Percentiles rank a stretch among this genome's conserved stretches.
Conservation (phyloP, 2,329 filamentous ascomycete species). For the Aspergillus phoenicis region DNA sequence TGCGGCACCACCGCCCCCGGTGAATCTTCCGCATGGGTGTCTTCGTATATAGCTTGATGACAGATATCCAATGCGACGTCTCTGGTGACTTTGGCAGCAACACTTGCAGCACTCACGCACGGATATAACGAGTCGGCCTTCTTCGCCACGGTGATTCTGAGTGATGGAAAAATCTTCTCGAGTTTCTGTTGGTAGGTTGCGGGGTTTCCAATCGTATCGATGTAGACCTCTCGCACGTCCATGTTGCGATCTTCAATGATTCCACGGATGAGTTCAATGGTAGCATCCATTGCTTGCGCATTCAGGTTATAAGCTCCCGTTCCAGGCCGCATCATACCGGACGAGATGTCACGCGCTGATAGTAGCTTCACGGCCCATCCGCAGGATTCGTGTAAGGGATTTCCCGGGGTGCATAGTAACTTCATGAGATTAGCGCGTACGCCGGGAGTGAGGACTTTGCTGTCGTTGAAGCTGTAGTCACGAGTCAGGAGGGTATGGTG, state of each 20-base stretch:
- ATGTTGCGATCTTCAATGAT: conserved; percentile 73
- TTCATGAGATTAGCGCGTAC: conserved; percentile 74
- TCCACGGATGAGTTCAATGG: conserved; percentile 75
- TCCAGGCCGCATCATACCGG: conserved; percentile 69
- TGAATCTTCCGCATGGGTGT: conserved; percentile 30
- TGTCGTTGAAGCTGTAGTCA: conserved; percentile 89
- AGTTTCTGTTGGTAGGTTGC: conserved; percentile 81
- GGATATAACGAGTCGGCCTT: conserved; percentile 94
- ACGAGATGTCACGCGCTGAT: conserved; percentile 79
- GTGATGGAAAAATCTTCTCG: conserved; percentile 78
- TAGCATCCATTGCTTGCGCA: conserved; percentile 92
- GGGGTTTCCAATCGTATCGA: conserved; percentile 89
- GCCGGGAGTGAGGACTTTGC: conserved; percentile 82
- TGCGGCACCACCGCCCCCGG: conserved; percentile 39
- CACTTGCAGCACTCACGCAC: conserved; percentile 88
- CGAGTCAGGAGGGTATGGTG: conserved; percentile 74
- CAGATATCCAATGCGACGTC: conserved; percentile 85
- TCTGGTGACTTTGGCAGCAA: conserved; percentile 93
- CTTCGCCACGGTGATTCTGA: conserved; percentile 75
- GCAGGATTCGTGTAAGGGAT: conserved; percentile 63
- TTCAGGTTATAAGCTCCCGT: conserved; percentile 80
- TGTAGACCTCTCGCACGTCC: conserved; percentile 85
- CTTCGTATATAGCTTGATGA: conserved; percentile 58
- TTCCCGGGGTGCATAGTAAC: conserved; percentile 67
- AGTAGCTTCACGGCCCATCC: conserved; percentile 84